Conservation (phyloP, 1,284 basidiomycete genomes). For the Naganishia sp. region DNA sequence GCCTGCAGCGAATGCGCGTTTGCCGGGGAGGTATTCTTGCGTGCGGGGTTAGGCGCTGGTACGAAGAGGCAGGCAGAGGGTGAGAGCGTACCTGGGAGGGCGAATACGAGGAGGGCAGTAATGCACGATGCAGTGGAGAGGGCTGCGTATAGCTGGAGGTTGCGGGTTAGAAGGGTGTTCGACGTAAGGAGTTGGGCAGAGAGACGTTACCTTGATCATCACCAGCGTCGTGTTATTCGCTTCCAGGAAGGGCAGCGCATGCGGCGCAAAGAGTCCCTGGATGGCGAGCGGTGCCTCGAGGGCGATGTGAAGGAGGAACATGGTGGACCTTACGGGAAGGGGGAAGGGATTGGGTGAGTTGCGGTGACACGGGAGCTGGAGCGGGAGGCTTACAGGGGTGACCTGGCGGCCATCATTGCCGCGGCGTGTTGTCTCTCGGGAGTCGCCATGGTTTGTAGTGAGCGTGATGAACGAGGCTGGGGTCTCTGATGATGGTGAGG, state of each 20-base stretch:
- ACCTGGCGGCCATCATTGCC: conserved; percentile 12
- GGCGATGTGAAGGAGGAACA: conserved; percentile 75
- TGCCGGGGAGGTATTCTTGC: conserved; percentile 75
- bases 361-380: background rate
- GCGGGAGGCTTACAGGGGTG: background rate
- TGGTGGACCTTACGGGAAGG: conserved; percentile 57
- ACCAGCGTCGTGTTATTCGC: conserved; percentile 76
- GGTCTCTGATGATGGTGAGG: background rate
- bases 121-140: background rate
- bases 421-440: background rate
- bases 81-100: conserved; percentile 63
- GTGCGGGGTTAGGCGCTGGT: conserved; percentile 59
- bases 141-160: conserved; percentile 8
- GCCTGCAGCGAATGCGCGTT: conserved; percentile 73
- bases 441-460: background rate
- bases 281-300: conserved; percentile 72
- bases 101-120: conserved; percentile 6
- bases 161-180: too few relatives aligned
- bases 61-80: conserved; percentile 62
- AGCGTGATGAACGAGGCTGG: background rate
- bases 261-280: conserved; percentile 68
- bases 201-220: conserved; percentile 64
- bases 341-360: background rate
- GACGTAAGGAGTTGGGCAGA: background rate
- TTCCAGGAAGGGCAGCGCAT: conserved; percentile 68